Evolutionary conservation across 2,329 filamentous ascomycete species (phyloP).

Genomic region (Acrodontium crateriforme): DNA sequence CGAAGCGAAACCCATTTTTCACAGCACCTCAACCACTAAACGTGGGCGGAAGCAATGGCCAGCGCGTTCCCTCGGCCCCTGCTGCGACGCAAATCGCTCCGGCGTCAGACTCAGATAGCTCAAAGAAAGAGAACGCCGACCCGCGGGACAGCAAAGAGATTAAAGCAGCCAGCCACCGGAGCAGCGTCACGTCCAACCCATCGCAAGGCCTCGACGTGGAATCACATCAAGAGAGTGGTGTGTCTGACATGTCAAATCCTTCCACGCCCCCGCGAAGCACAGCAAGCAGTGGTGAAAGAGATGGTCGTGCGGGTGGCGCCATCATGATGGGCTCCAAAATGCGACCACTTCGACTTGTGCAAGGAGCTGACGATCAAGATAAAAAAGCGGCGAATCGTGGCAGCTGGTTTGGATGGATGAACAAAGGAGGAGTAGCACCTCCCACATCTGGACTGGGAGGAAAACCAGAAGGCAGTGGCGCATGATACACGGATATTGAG

Average conservation of each 20-base stretch:
- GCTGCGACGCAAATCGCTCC: no score
- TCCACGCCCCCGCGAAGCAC: conserved; percentile 47
- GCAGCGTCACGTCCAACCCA: conserved; percentile 11
- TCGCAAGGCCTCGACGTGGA: conserved; percentile 25
- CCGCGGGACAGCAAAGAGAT: conserved; percentile 18
- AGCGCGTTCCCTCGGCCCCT: no score
- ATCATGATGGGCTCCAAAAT: conserved; percentile 52
- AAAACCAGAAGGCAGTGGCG: no score
- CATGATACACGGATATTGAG: no score
- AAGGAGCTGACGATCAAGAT: conserved; percentile 45
- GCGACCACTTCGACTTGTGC: conserved; percentile 72
- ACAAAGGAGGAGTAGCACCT: conserved; percentile 14
- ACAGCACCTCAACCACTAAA: conserved; percentile 30
- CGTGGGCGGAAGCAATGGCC: conserved; percentile 3
- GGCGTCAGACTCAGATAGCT: no score
- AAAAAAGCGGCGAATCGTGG: conserved; percentile 28
- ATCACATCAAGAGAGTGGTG: no score
- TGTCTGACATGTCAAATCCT: conserved; percentile 30
- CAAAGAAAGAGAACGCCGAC: conserved; percentile 10
- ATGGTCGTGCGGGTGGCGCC: conserved; percentile 17
- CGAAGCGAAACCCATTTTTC: conserved; percentile 50
- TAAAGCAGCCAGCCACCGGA: conserved; percentile 9
- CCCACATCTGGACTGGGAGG: no score
- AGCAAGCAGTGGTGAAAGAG: conserved; percentile 20
- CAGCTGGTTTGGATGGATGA: conserved; percentile 36